These are phyloP conservation scores for Suillus variegatus DNA, from an alignment of 768 basidiomycete species.

Conservation along the genomic window DNA sequence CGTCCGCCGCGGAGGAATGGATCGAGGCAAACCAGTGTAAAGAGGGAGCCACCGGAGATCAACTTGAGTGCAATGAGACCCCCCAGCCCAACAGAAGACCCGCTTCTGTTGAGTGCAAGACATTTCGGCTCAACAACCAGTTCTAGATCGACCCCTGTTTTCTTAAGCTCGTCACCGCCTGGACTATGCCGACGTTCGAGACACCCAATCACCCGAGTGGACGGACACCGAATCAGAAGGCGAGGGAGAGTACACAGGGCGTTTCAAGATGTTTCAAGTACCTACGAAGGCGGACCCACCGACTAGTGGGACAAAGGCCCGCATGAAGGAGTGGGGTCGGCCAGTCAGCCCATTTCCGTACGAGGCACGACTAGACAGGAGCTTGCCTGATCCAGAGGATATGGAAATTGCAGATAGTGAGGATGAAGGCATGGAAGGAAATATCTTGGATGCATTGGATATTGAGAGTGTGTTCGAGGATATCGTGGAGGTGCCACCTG, in stretches of 20 bases:
- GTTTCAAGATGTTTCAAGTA: conserved; percentile 54
- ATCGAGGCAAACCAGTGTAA: conserved; percentile 33
- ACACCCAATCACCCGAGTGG: conserved; percentile 15
- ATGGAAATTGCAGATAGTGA: conserved; percentile 4
- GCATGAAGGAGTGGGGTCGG: conserved; percentile 64
- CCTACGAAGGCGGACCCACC: conserved; percentile 69
- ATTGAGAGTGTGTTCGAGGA: conserved; percentile 2
- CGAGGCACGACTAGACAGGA: conserved; percentile 32
- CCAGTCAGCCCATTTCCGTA: conserved; percentile 70
- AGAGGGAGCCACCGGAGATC: conserved; percentile 68
- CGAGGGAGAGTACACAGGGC: conserved; percentile 67
- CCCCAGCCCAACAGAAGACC: conserved; percentile 76
- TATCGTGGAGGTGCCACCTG: conserved; percentile 6
- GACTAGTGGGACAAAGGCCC: conserved; percentile 49
- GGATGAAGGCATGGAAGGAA: conserved; percentile 16
- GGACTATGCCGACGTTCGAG: conserved; percentile 18
- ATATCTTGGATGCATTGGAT: conserved; percentile 6
- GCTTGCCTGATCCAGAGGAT: conserved; percentile 15
- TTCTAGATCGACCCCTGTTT: conserved; percentile 38
- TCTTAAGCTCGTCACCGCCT: conserved; percentile 35
- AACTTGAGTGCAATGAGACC: conserved; percentile 66
- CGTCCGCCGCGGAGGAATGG: conserved; percentile 13
- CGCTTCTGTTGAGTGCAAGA: conserved; percentile 57
- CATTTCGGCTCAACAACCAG: conserved; percentile 31
- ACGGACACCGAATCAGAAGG: conserved; percentile 31